phyloP scores from a whole-genome alignment of 73 alveolate genomes.

The Uronychia binucleata region DNA sequence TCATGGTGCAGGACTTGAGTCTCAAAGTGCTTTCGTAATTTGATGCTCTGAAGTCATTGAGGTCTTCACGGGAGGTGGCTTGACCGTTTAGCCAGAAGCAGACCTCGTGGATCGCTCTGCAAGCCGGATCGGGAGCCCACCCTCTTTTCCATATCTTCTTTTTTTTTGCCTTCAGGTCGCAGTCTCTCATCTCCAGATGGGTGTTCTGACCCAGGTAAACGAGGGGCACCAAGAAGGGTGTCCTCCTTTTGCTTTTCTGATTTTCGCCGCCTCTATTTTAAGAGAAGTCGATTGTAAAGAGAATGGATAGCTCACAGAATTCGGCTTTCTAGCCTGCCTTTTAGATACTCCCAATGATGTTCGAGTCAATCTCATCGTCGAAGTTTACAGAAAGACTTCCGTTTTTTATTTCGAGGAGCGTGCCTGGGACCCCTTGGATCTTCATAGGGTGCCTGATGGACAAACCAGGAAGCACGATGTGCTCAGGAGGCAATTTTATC shows the following conservation, averaged over 20 bases:
- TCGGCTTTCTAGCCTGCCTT: conserved; percentile 10
- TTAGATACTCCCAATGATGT: too few relatives aligned
- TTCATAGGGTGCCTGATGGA: conserved; percentile 44
- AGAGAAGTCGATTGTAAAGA: conserved; percentile 19
- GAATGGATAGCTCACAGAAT: conserved; percentile 43
- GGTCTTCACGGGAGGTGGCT: not conserved
- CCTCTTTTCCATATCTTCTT: not conserved
- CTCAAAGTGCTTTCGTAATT: conserved; percentile 4
- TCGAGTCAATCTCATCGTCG: too few relatives aligned
- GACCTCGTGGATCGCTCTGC: conserved; percentile 20
- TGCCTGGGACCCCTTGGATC: conserved; percentile 58
- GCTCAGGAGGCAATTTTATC: conserved; percentile 39
- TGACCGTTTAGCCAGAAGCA: conserved; percentile 59
- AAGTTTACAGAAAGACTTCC: conserved; percentile 55
- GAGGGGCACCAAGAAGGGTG: conserved; percentile 12
- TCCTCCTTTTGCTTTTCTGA: not conserved
- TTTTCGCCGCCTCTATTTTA: conserved; percentile 10
- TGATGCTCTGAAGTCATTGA: not conserved
- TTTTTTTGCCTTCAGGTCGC: conserved; percentile 43
- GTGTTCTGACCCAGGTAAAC: conserved; percentile 23
- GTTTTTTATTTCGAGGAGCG: conserved; percentile 44
- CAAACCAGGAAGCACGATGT: conserved; percentile 39
- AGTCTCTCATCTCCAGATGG: conserved; percentile 56
- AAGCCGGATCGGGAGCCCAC: not conserved
- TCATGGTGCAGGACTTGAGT: conserved; percentile 6